Evolutionary conservation across 257 asterid species (phyloP).

Genomic region (Linaria vulgaris): DNA sequence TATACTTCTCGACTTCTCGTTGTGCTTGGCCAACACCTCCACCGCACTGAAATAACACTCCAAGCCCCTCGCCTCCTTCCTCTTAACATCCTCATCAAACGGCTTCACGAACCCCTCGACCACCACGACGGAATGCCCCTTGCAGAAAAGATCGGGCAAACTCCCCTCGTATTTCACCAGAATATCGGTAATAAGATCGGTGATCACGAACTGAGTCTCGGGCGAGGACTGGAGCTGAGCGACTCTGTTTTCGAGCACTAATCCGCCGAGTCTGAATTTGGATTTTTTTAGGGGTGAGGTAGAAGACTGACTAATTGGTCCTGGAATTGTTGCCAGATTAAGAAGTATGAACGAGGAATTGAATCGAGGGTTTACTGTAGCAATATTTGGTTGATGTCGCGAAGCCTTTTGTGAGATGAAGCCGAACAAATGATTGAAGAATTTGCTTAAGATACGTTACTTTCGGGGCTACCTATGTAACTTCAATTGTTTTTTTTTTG

Average conservation of each 20-base stretch:
- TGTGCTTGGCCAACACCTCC: slow-evolving; percentile 89
- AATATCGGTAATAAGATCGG: slow-evolving; percentile 81
- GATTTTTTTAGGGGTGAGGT: slow-evolving; percentile 80
- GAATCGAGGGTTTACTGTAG: too few relatives aligned
- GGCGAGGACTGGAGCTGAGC: slow-evolving; percentile 60
- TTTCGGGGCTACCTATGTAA: too few relatives aligned
- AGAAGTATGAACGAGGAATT: too few relatives aligned
- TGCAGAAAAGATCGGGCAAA: slow-evolving; percentile 89
- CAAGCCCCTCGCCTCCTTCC: slow-evolving; percentile 65
- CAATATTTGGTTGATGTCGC: too few relatives aligned
- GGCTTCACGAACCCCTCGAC: slow-evolving; percentile 82
- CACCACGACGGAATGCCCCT: slow-evolving; percentile 92
- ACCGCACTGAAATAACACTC: slow-evolving; percentile 65
- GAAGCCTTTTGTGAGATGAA: too few relatives aligned
- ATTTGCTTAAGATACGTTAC: too few relatives aligned
- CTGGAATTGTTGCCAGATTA: too few relatives aligned
- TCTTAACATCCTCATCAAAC: slow-evolving; percentile 42
- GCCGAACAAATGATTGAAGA: too few relatives aligned
- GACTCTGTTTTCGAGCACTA: slow-evolving; percentile 79
- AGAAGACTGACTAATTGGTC: slow-evolving; percentile 91
- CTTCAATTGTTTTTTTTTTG: too few relatives aligned
- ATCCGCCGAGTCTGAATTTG: slow-evolving; percentile 89
- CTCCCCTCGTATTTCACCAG: slow-evolving; percentile 81
- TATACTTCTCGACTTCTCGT: slow-evolving; percentile 96
- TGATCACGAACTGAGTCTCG: slow-evolving; percentile 76